These are phyloP conservation scores for Cryptosporidium ubiquitum DNA, from an alignment of 169 alveolate species.

Conservation along the genomic window DNA sequence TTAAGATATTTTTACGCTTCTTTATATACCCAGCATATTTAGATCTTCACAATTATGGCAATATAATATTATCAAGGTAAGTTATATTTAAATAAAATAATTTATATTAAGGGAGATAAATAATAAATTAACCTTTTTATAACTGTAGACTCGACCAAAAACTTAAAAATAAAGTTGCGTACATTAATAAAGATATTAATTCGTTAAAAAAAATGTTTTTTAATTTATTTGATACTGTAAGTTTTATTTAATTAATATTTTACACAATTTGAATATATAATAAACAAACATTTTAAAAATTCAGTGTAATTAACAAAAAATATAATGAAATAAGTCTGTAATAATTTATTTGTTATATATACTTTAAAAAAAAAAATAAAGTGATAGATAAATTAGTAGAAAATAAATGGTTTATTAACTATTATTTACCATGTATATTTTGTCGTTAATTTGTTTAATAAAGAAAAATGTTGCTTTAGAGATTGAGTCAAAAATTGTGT, in stretches of 20 bases:
- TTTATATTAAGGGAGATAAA: not conserved
- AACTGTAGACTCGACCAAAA: slow-evolving; percentile 6
- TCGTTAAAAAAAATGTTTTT: not conserved
- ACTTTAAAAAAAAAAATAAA: not conserved
- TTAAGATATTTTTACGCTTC: not conserved
- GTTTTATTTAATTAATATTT: not conserved
- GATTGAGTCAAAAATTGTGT: slow-evolving; percentile 25
- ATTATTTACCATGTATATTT: slow-evolving; percentile 34
- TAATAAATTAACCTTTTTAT: not conserved
- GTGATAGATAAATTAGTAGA: not conserved
- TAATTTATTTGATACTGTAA: not conserved
- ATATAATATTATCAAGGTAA: slow-evolving; percentile 40
- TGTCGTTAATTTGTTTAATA: slow-evolving; percentile 53
- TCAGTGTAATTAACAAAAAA: slow-evolving; percentile 5
- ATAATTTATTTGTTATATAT: too few species aligned
- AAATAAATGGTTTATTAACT: slow-evolving; percentile 1
- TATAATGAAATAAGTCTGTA: too few species aligned
- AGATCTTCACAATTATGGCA: slow-evolving; percentile 32
- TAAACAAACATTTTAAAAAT: not conserved
- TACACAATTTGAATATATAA: not conserved
- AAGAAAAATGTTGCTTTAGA: slow-evolving; percentile 67
- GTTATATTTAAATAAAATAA: not conserved
- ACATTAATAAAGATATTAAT: slow-evolving; percentile 5
- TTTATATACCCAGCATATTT: slow-evolving; percentile 38
- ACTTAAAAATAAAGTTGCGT: slow-evolving; percentile 7